phyloP scores from a whole-genome alignment of 352 stramenopile species.

The Globisporangium cederbergense region DNA sequence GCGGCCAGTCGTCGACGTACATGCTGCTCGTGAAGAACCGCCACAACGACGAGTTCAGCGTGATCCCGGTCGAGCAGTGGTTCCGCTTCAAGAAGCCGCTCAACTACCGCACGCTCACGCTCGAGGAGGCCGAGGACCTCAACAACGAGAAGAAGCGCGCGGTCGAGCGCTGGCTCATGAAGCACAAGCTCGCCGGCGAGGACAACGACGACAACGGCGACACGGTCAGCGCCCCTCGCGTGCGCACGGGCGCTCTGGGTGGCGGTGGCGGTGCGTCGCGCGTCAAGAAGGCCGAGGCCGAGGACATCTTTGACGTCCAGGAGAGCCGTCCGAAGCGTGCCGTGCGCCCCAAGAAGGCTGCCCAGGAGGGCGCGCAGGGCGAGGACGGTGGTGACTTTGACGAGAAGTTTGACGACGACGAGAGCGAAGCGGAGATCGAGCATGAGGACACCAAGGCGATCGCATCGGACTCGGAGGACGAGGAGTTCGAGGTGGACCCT shows the following conservation, averaged over 20 bases:
- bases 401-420: conserved; percentile 86
- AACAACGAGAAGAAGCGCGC: conserved; percentile 89
- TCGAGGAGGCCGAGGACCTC: conserved; percentile 82
- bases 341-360: conserved; percentile 43
- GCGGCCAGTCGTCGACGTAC: conserved; percentile 81
- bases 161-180: conserved; percentile 87
- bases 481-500: conserved; percentile 70
- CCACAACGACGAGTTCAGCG: conserved; percentile 86
- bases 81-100: conserved; percentile 89
- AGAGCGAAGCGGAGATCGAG: conserved; percentile 82
- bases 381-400: conserved; percentile 86
- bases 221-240: conserved; percentile 56
- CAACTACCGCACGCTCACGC: conserved; percentile 78
- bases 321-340: conserved; percentile 49
- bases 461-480: conserved; percentile 70
- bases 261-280: conserved; percentile 13
- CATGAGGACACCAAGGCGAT: conserved; percentile 62
- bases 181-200: conserved; percentile 80
- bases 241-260: conserved; percentile 65
- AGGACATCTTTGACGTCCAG: conserved; percentile 69
- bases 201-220: conserved; percentile 56
- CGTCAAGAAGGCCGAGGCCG: conserved; percentile 40
- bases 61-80: conserved; percentile 86
- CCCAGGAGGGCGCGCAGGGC: conserved; percentile 53
- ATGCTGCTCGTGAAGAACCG: conserved; percentile 86